Percentiles rank a stretch among this genome's conserved stretches.
Evolutionary conservation across 306 rosid species (phyloP).

Genomic region (Prunus mume): DNA sequence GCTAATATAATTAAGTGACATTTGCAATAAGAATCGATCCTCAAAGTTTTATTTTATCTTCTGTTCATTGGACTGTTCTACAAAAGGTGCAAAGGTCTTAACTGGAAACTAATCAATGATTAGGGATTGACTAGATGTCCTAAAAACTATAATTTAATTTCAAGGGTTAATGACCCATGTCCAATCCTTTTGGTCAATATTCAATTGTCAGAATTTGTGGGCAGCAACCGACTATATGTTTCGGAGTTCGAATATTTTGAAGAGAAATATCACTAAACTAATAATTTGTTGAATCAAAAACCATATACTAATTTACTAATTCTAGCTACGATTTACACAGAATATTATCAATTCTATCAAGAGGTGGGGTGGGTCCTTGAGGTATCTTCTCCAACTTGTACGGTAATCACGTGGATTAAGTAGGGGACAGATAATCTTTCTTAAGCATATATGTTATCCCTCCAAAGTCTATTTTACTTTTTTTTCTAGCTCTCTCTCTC

Average conservation of each 20-base stretch:
- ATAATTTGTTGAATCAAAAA: too few species aligned
- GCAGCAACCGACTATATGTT: background rate
- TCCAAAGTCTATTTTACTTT: background rate
- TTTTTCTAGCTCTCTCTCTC: background rate
- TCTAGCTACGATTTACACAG: too few species aligned
- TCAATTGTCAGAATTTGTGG: background rate
- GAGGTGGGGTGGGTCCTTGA: background rate
- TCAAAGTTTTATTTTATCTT: background rate
- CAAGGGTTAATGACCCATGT: background rate
- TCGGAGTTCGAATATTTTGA: too few species aligned
- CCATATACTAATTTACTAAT: too few species aligned
- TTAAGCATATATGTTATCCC: background rate
- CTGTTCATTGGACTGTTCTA: background rate
- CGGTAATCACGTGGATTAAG: background rate
- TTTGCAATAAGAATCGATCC: background rate
- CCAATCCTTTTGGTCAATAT: background rate
- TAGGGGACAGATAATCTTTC: background rate
- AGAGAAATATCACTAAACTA: too few species aligned
- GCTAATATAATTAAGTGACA: background rate
- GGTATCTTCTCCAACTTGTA: constrained; percentile 3
- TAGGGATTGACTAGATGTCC: background rate
- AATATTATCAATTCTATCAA: too few species aligned
- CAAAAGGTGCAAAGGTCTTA: background rate
- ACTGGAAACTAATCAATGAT: background rate
- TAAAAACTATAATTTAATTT: background rate